These are phyloP conservation scores for Irineochytrium annulatum DNA, from an alignment of 192 early-diverging fungal species.

Conservation along the genomic window DNA sequence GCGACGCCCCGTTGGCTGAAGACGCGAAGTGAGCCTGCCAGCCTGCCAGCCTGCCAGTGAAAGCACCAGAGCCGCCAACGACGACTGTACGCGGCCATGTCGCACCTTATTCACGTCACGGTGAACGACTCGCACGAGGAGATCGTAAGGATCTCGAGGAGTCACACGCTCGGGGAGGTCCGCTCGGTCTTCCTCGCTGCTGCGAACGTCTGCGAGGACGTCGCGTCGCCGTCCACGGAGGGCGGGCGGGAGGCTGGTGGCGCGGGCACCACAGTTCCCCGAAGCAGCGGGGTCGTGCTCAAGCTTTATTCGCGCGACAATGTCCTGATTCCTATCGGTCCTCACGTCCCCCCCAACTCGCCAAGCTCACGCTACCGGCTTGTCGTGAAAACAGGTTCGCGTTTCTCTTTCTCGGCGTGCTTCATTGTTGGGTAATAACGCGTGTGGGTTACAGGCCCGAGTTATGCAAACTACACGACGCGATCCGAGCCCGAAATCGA, in stretches of 20 bases:
- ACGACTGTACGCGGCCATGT: too few species aligned
- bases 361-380: constrained; percentile 7
- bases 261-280: not conserved
- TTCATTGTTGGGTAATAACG: not conserved
- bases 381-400: constrained; percentile 10
- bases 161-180: too few species aligned
- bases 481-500: constrained; percentile 10
- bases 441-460: not conserved
- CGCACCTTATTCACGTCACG: too few species aligned
- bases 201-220: constrained; percentile 12
- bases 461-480: not conserved
- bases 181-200: too few species aligned
- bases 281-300: constrained; percentile 8
- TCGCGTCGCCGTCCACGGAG: constrained; percentile 14
- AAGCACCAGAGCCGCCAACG: too few species aligned
- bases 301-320: constrained; percentile 15
- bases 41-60: too few species aligned
- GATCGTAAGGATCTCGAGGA: too few species aligned
- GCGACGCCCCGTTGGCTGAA: too few species aligned
- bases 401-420: not conserved
- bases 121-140: too few species aligned
- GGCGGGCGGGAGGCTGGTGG: constrained; percentile 10
- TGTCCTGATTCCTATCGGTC: constrained; percentile 28
- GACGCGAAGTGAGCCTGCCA: too few species aligned
- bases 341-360: constrained; percentile 25